A percentile compares a stretch with the other conserved stretches of the same genome.
Evolutionary conservation across 2,329 filamentous ascomycete genomes (phyloP).

Genomic region (Aspergillus arachidicola): DNA sequence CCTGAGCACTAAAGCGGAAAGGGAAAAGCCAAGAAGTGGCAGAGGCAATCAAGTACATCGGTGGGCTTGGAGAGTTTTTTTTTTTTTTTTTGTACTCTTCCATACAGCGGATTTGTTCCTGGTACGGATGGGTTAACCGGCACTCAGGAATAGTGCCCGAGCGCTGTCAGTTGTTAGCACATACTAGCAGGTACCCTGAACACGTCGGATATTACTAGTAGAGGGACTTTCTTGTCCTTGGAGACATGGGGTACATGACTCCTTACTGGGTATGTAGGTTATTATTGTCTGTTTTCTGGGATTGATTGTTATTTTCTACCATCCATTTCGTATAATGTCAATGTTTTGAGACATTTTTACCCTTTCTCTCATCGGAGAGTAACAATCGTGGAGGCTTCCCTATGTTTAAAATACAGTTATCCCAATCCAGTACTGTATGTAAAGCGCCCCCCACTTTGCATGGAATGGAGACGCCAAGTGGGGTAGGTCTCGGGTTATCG

Average conservation of each 20-base stretch:
- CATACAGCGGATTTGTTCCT: not conserved
- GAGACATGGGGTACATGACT: not conserved
- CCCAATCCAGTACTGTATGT: not conserved
- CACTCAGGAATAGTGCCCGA: not conserved
- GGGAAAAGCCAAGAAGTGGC: no score
- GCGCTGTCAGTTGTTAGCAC: not conserved
- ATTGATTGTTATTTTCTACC: not conserved
- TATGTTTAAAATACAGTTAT: not conserved
- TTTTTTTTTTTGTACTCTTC: not conserved
- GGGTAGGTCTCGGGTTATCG: conserved; percentile 11
- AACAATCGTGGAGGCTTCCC: not conserved
- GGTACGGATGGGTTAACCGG: not conserved
- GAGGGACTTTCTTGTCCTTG: not conserved
- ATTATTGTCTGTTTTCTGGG: not conserved
- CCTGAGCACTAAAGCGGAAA: no score
- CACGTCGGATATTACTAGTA: not conserved
- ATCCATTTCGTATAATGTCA: not conserved
- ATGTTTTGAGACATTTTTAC: not conserved
- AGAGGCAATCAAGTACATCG: no score
- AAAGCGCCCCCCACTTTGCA: not conserved
- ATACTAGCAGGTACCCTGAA: not conserved
- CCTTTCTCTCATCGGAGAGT: not conserved
- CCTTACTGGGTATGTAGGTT: not conserved
- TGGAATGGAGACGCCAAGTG: conserved; percentile 1
- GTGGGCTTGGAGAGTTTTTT: not conserved